Evolutionary conservation across 345 rosid species (phyloP), one percentile per base, ranked within the genome.

Genomic region (Hirschfeldia incana): DNA sequence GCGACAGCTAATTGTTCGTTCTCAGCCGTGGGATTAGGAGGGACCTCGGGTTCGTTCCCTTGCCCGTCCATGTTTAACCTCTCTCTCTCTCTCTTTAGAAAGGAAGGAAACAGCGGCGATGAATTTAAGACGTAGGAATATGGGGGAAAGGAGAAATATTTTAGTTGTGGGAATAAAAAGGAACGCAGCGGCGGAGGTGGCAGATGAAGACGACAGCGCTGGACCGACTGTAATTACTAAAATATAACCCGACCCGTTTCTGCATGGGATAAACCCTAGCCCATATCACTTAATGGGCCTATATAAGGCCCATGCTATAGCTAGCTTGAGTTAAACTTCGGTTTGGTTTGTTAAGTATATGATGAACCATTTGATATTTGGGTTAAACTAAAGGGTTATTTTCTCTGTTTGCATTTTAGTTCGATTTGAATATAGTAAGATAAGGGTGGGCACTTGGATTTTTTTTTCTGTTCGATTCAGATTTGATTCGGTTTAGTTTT

Each of bases 21-120:
- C 15, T 57, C 76, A 11, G 15, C 72, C 55, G 39, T 5, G 58
- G 68, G 69, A 78, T 69, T 39, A 32, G 2, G 72, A 32, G 2
- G 72, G 66, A 57, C 76, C 67, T 83, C 86, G n/a, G 83, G 76
- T 15, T 78, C 85, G 17, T 81, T 83, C 67, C 82, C 82, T 68
- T 73, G 36, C 7, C 85, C 87, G 80, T 87, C 33, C 86, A 85
- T 44, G 65, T 57, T 36, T 65, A 4, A 16, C 17, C 53, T 63
- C 75, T 37, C 17, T 69, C n/a, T 51, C 8, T 5, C 55, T 21
- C 21, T 21, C 21, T 21, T 21, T 21, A 21, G 0, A 21, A 58
- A 58, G 1, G 30, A 9, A 34, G 36, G 36, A n/a, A 15, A 4
- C 7, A 61, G 61, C 32, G 57, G 55, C 59, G 76, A 80, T 75